Base-by-base conservation (phyloP, 2,329 filamentous ascomycete species). In the Leptographium radiaticola region DNA sequence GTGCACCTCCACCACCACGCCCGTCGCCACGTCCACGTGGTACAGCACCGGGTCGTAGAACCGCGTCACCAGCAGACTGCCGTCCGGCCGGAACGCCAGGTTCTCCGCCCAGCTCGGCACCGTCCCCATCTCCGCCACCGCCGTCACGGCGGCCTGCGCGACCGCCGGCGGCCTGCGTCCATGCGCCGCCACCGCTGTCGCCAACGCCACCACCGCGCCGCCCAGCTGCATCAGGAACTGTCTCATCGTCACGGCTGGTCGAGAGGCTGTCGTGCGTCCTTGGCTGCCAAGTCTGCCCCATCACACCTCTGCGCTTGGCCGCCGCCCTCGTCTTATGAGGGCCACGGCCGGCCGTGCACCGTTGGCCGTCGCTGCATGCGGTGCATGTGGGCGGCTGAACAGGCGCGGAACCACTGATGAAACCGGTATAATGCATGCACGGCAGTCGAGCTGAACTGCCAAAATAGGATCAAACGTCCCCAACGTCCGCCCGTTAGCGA, bases 31-130 rank as follows among this genome's bases (percentile, higher is more conserved):
- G 50, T 68, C 58, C 36, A 71, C 57, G 30, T 67, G 59, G 56
- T 63, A 63, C 4, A 71, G 56, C 9, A 55, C 58, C 9, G 58
- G 55, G 33, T 43, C 40, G 43, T 63, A 62, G 11, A 70, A 54
- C 5, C 64, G 56, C 15, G 62, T 59, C n/a, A 66, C 62, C 34
- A 71, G 62, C n/a, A 71, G 57, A 31, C 66, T 61, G 15, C 66
- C 67, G 47, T 68, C 69, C n/a, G 61, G 51, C 20, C 64, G 66
- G 4, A 67, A 54, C 10, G 63, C 65, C 30, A 71, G 59, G 52
- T 71, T 71, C 55, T 71, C 70, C n/a, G 34, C 50, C 38, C 53
- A 55, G 44, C 49, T 49, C n/a, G 40, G 40, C n/a, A 18, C n/a
- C 40, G 40, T 43, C 40, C 40, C 40, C n/a, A 43, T n/a, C 40